Base-by-base conservation (phyloP, 345 rosid species). In the Pugionium cornutum region DNA sequence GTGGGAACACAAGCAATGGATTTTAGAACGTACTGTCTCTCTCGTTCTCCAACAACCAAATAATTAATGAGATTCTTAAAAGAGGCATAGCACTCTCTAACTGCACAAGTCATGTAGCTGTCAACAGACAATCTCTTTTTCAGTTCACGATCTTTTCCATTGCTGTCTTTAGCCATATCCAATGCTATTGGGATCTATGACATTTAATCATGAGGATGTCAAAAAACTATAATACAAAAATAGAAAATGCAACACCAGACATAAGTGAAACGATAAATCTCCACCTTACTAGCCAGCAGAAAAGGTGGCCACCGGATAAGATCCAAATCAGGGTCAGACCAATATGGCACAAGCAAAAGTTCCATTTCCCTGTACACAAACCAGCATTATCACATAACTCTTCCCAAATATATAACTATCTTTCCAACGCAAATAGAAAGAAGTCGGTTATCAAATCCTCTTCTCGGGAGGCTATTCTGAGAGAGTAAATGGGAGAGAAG, bases 401-500 rank as follows among this genome's bases (percentile, higher is more conserved):
- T 31, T 9, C 30, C 50, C 28, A 28, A n/a, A 34, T 5, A 52
- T 64, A 58, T 41, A 64, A 25, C 33, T 53, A 41, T 31, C 53
- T 52, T 7, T 9, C 42, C 51, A 64, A 64, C 54, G 10, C 47
- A 4, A 9, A 26, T 40, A 32, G 41, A 53, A 26, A 46, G 50
- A 46, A 46, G 41, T 1, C 2, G 4, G 7, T 37, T 37, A 1
- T 18, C 18, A 18, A 18, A 18, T 18, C 18, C 18, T 18, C 18
- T 18, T 18, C 18, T 18, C 18, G 18, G 18, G 18, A 18, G 18
- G 18, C 18, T 18, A 18, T 18, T 18, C 18, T 18, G 18, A 88
- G 64, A 35, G 95, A 88, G 83, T 88, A 84, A 68, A 88, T 82
- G 8, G 92, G 87, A 53, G 91, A 88, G 45, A 92, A 86, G 67